Base-by-base conservation (phyloP, 2,329 filamentous ascomycete genomes). In the Exophiala oligosperma region DNA sequence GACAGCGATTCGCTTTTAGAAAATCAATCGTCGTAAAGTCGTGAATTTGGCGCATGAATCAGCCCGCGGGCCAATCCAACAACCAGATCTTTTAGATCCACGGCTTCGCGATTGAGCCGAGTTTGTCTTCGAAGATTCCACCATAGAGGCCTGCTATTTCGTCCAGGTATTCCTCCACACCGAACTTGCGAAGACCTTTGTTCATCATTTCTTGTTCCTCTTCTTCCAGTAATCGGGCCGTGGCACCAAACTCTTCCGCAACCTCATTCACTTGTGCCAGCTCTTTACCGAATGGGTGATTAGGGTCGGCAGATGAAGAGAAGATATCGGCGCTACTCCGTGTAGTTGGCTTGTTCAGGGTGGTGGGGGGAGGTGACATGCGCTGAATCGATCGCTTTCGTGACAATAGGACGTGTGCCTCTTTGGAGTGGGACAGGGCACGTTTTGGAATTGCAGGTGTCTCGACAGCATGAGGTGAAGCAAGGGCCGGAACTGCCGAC, bases 221-320 rank as follows among this genome's bases (percentile, higher is more conserved):
- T 55, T 91, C 89, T 46, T 92, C 88, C 40, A 87, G 76, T 9
- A 68, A 12, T 38, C 60, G 59, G 21, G 54, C 51, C 47, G 85
- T 78, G 29, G 85, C 80, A 43, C 86, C 85, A 66, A 91, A 93
- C 74, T 97, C 92, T 75, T 97, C 94, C 0, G 89, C 93, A 14
- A 97, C 83, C 74, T 97, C 94, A 53, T 92, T 91, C 24, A 97
- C 90, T 74, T 97, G 89, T 56, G 91, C 91, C 53, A 97, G 79
- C 74, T 99, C 94, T 51, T 88, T 87, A 53, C 91, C 91, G 68
- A 97, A 97, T 0, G 93, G 93, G 72, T 94, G 85, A 47, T 74
- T 67, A 8, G 70, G 70, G 57, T 72, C 54, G 70, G 70, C 49
- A 24, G 59, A 21, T 12, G 44, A 29, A 26, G 69, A 66, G 64